Evolutionary conservation across 768 basidiomycete genomes (phyloP).

Genomic region (Pleurotus pulmonarius): DNA sequence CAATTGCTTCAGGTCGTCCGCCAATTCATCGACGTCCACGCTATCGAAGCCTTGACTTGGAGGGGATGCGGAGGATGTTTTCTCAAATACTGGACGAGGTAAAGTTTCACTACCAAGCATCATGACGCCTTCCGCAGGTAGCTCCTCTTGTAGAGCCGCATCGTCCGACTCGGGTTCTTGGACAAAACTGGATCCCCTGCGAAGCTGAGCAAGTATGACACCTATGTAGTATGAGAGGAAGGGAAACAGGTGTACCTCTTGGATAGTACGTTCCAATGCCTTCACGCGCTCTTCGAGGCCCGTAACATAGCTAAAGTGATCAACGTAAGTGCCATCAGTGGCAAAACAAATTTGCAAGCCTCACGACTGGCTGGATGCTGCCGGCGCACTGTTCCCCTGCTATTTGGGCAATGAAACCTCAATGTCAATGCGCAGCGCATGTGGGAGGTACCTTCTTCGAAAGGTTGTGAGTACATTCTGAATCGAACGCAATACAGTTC

Average conservation of each 20-base stretch:
- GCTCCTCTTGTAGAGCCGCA: background rate
- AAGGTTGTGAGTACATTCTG: conserved; percentile 62
- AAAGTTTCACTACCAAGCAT: conserved; percentile 3
- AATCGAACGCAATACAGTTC: conserved; percentile 61
- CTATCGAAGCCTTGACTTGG: conserved; percentile 8
- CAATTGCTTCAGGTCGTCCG: conserved; percentile 31
- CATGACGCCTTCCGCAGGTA: background rate
- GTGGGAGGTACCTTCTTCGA: conserved; percentile 27
- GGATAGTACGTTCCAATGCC: conserved; percentile 57
- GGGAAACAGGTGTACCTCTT: conserved; percentile 19
- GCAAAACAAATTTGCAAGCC: too few species aligned
- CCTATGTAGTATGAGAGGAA: background rate
- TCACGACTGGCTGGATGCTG: too few species aligned
- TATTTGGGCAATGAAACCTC: too few species aligned
- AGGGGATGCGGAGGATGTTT: background rate
- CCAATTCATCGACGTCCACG: conserved; percentile 23
- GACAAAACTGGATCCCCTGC: conserved; percentile 60
- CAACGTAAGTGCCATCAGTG: too few species aligned
- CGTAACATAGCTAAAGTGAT: conserved; percentile 46
- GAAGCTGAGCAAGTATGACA: conserved; percentile 37
- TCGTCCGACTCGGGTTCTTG: conserved; percentile 42
- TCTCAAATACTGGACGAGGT: too few species aligned
- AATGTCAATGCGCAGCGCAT: too few species aligned
- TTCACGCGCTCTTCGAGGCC: conserved; percentile 55
- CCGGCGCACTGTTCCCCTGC: too few species aligned